Conservation (phyloP, 345 rosid species). For the Heritiera fomes region DNA sequence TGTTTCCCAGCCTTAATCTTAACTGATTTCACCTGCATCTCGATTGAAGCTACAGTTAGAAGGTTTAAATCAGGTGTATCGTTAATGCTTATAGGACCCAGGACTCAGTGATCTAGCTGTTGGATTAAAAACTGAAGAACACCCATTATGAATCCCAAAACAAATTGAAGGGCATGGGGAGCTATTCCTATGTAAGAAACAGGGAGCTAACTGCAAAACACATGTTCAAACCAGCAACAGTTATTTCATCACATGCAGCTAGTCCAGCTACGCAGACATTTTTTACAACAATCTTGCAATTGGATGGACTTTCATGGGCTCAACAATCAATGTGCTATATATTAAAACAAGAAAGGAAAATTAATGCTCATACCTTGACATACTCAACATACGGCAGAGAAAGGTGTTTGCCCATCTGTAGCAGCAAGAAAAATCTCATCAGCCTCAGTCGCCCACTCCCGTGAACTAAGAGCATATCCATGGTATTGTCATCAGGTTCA, state of each 20-base stretch:
- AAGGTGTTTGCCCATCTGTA: conserved; percentile 87
- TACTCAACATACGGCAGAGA: conserved; percentile 94
- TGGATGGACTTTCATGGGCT: conserved; percentile 3
- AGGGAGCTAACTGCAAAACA: neutral
- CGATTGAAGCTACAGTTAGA: conserved; percentile 16
- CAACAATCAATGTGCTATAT: neutral
- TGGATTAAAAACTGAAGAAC: neutral
- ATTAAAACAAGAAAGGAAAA: neutral
- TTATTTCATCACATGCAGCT: neutral
- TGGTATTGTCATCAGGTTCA: conserved; percentile 77
- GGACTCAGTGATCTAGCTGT: neutral
- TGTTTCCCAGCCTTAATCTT: conserved; percentile 77
- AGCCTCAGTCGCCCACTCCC: conserved; percentile 88
- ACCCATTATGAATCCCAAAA: neutral
- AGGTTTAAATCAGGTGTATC: neutral
- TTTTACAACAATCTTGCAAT: neutral
- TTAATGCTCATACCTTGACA: conserved; percentile 63
- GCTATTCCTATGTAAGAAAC: neutral
- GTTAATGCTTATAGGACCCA: neutral
- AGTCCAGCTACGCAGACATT: neutral
- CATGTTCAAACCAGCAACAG: neutral
- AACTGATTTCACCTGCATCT: conserved; percentile 83
- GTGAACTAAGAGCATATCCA: conserved; percentile 91
- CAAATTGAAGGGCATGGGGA: neutral
- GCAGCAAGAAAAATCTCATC: conserved; percentile 76